phyloP scores from a whole-genome alignment of 805 yeast species.

The Wickerhamiella siamensis region DNA sequence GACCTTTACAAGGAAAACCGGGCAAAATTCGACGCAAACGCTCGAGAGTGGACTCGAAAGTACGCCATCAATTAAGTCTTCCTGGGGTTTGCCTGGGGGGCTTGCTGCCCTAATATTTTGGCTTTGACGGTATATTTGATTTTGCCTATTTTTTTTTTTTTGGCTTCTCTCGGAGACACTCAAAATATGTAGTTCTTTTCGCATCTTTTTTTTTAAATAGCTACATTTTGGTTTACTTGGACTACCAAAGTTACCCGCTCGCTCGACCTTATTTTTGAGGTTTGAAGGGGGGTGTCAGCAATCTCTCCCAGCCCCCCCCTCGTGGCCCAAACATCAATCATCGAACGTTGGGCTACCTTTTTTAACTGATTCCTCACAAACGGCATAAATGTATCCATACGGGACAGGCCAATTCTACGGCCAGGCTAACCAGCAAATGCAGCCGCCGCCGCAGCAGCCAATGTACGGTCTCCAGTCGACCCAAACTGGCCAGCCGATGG shows the following conservation, averaged over 20 bases:
- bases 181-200: no score
- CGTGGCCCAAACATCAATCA: no score
- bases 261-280: no score
- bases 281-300: background rate
- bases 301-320: background rate
- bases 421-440: slow-evolving; percentile 5
- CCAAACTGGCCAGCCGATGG: slow-evolving; percentile 5
- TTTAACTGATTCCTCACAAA: background rate
- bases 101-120: no score
- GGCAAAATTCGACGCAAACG: slow-evolving; percentile 88
- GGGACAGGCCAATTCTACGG: slow-evolving; percentile 13
- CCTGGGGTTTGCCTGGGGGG: no score
- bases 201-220: no score
- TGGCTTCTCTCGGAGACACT: no score
- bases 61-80: slow-evolving; percentile 56
- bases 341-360: no score
- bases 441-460: slow-evolving; percentile 2
- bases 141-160: no score
- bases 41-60: slow-evolving; percentile 97
- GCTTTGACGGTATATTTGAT: no score
- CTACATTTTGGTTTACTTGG: no score
- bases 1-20: slow-evolving; percentile 90
- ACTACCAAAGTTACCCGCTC: no score
- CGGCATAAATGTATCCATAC: slow-evolving; percentile 10
- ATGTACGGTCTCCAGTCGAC: slow-evolving; percentile 4